phyloP scores from a whole-genome alignment of 305 asterid species.

The Fraxinus greggii region DNA sequence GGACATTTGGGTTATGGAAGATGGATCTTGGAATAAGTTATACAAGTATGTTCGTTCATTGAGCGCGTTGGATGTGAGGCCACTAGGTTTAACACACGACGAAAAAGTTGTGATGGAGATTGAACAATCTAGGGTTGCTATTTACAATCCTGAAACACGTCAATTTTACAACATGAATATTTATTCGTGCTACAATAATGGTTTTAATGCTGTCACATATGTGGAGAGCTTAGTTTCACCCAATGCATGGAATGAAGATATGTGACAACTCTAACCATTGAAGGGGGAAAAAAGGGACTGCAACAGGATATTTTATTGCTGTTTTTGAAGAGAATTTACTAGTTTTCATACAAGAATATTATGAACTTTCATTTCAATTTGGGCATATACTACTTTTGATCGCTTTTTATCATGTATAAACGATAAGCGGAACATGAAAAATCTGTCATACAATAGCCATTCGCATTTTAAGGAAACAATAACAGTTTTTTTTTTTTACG shows the following conservation, averaged over 20 bases:
- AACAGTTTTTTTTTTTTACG: too few species aligned
- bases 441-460: too few species aligned
- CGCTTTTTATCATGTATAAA: too few species aligned
- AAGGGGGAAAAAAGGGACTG: neutral
- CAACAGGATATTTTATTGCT: too few species aligned
- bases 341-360: too few species aligned
- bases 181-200: neutral
- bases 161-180: neutral
- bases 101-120: neutral
- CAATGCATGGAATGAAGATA: neutral
- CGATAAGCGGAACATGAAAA: too few species aligned
- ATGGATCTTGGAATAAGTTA: neutral
- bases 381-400: too few species aligned
- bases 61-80: neutral
- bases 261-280: neutral
- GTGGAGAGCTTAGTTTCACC: constrained; percentile 16
- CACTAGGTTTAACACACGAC: neutral
- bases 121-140: neutral
- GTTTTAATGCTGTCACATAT: neutral
- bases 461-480: too few species aligned
- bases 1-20: neutral
- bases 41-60: neutral
- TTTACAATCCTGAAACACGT: neutral
- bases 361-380: too few species aligned
- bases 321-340: too few species aligned